phyloP scores from a whole-genome alignment of 1,139 yeast species.

The Arxiozyma telluris region DNA sequence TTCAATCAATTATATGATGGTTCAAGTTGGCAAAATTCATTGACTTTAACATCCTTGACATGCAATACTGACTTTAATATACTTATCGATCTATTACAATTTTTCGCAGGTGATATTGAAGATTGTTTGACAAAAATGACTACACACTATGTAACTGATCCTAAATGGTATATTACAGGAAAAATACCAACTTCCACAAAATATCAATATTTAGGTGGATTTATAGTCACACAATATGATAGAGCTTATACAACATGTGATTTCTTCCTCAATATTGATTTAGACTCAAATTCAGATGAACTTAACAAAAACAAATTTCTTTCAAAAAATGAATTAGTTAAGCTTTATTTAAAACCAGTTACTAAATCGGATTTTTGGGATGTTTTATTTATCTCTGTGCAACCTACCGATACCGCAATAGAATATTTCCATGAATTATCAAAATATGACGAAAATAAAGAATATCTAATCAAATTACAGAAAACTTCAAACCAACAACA shows the following conservation, averaged over 20 bases:
- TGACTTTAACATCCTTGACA: slow-evolving; percentile 12
- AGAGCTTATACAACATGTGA: neutral
- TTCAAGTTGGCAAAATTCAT: slow-evolving; percentile 1
- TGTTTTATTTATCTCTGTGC: neutral
- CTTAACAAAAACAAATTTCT: neutral
- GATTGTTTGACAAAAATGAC: neutral
- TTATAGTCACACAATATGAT: neutral
- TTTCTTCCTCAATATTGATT: neutral
- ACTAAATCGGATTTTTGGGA: neutral
- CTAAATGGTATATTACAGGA: neutral
- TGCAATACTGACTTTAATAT: slow-evolving; percentile 17
- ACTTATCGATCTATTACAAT: slow-evolving; percentile 16
- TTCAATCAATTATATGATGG: neutral
- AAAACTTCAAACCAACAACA: neutral
- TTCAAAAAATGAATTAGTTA: neutral
- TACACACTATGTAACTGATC: neutral
- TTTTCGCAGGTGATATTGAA: slow-evolving; percentile 7
- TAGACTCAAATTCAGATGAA: neutral
- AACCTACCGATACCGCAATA: neutral
- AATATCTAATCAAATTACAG: neutral
- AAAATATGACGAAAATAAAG: neutral
- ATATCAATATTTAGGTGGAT: neutral
- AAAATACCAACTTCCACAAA: neutral
- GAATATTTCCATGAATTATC: neutral
- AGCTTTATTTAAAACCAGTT: neutral